Percentiles rank a stretch among this genome's conserved stretches.
Evolutionary conservation across 2,329 filamentous ascomycete species (phyloP).

Genomic region (Magnaporthiopsis rhizophila): DNA sequence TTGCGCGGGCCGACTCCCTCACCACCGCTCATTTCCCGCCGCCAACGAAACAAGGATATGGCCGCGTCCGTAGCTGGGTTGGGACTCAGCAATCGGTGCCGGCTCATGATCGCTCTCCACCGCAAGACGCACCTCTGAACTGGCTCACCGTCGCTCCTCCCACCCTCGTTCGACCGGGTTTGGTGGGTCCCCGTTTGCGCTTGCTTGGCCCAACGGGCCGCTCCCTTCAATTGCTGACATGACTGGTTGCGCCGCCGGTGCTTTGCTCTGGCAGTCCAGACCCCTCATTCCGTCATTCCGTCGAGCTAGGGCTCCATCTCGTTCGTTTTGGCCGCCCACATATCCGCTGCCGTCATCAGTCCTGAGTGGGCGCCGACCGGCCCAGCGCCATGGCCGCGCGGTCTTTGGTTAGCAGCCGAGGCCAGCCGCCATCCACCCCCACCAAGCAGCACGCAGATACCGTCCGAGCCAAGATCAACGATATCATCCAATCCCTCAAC

Average conservation of each 20-base stretch:
- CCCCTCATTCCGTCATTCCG: too few species aligned
- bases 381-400: not conserved
- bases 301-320: not conserved
- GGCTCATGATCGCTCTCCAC: not conserved
- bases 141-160: too few species aligned
- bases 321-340: not conserved
- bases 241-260: not conserved
- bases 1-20: not conserved
- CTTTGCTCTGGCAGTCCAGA: not conserved
- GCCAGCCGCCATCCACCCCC: too few species aligned
- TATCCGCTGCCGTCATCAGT: not conserved
- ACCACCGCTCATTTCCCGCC: not conserved
- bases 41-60: not conserved
- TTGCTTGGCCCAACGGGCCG: not conserved
- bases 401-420: too few species aligned
- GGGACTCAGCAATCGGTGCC: not conserved
- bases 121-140: too few species aligned
- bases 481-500: conserved; percentile 8
- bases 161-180: not conserved
- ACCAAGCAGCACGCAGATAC: not conserved
- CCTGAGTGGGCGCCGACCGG: not conserved
- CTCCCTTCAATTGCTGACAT: not conserved
- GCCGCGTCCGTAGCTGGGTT: not conserved
- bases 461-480: conserved; percentile 8
- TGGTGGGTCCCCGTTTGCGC: not conserved